Percentiles rank a stretch among this genome's conserved stretches.
Conservation (phyloP, 2,329 filamentous ascomycete genomes). For the Talaromyces sp. region DNA sequence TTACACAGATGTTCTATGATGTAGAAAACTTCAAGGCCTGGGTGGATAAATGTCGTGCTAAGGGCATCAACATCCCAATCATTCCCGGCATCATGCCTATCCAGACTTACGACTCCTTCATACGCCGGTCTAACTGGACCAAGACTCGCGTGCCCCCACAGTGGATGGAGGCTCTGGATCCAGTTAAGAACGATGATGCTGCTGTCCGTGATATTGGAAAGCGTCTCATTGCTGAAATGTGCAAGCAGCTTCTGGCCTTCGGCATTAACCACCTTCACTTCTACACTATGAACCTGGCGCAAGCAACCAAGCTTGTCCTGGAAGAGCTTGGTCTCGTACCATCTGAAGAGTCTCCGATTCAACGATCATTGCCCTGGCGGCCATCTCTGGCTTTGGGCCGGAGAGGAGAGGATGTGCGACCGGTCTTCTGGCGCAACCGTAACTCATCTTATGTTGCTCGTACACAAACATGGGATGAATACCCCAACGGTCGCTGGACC, state of each 20-base stretch:
- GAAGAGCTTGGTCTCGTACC: slow-evolving; percentile 86
- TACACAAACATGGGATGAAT: slow-evolving; percentile 98
- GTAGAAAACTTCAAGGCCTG: slow-evolving; percentile 91
- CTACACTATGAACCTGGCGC: slow-evolving; percentile 98
- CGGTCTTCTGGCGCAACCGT: slow-evolving; percentile 98
- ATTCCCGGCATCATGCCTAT: slow-evolving; percentile 92
- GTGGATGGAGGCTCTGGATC: slow-evolving; percentile 82
- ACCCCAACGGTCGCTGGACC: slow-evolving; percentile 97
- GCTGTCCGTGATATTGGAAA: slow-evolving; percentile 90
- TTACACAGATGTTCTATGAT: slow-evolving; percentile 99
- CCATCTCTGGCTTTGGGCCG: slow-evolving; percentile 88
- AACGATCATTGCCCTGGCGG: slow-evolving; percentile 93
- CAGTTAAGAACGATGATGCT: slow-evolving; percentile 94
- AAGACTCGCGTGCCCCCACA: slow-evolving; percentile 78
- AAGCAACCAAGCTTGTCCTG: slow-evolving; percentile 89
- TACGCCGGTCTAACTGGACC: slow-evolving; percentile 88
- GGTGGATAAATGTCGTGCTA: slow-evolving; percentile 82
- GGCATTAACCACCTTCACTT: slow-evolving; percentile 92
- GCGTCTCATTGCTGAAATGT: slow-evolving; percentile 84
- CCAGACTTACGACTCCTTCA: slow-evolving; percentile 89
- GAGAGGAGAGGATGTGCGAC: slow-evolving; percentile 90
- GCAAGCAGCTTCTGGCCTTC: slow-evolving; percentile 76
- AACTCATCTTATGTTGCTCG: slow-evolving; percentile 94
- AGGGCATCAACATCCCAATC: slow-evolving; percentile 81
- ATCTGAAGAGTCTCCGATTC: slow-evolving; percentile 73